These are phyloP conservation scores for Lathyrus sativus DNA, from an alignment of 306 rosid genomes.

Conservation along the genomic window DNA sequence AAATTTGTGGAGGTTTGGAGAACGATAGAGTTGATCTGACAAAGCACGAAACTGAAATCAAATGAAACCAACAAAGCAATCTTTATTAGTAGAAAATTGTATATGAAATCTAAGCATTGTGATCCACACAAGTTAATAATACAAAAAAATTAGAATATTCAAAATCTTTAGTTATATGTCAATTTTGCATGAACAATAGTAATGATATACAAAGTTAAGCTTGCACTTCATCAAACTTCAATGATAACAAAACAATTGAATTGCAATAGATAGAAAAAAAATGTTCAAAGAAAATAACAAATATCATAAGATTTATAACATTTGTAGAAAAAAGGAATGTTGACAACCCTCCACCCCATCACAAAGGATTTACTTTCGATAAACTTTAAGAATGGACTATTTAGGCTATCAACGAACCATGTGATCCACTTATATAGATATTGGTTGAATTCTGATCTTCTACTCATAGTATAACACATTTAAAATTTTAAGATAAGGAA, in stretches of 20 bases:
- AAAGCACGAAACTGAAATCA: slow-evolving; percentile 85
- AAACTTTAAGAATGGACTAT: slow-evolving; percentile 5
- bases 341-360: not conserved
- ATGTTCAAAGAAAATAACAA: slow-evolving; percentile 3
- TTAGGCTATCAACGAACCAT: not conserved
- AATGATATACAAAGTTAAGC: not conserved
- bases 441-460: not conserved
- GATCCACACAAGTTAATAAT: slow-evolving; percentile 5
- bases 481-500: not conserved
- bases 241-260: slow-evolving; percentile 5
- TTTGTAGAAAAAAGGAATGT: slow-evolving; percentile 2
- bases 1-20: slow-evolving; percentile 73
- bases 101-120: slow-evolving; percentile 11
- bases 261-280: not conserved
- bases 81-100: slow-evolving; percentile 9
- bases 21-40: slow-evolving; percentile 94
- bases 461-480: not conserved
- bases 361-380: slow-evolving; percentile 2
- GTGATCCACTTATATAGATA: not conserved
- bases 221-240: not conserved
- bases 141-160: slow-evolving; percentile 14
- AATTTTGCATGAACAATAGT: slow-evolving; percentile 1
- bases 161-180: slow-evolving; percentile 15
- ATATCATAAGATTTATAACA: slow-evolving; percentile 11
- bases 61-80: slow-evolving; percentile 36